Evolutionary conservation across 2,329 filamentous ascomycete genomes (phyloP).

Genomic region (Ramichloridium luteum): DNA sequence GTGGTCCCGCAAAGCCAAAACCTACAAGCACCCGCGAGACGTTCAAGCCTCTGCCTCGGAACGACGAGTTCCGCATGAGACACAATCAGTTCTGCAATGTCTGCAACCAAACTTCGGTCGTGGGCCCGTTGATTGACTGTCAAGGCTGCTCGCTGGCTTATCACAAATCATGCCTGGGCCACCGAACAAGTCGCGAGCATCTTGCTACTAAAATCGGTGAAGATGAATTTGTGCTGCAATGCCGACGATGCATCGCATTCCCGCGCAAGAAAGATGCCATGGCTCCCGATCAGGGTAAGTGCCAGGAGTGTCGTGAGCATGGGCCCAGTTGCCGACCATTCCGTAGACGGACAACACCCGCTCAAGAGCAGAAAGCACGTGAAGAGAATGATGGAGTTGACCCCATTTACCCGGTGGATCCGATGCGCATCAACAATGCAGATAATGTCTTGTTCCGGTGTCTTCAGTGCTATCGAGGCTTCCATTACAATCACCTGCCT

Average conservation of each 20-base stretch:
- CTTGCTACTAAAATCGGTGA: conserved; percentile 72
- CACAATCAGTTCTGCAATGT: conserved; percentile 63
- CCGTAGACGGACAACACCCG: conserved; percentile 55
- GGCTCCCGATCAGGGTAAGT: conserved; percentile 59
- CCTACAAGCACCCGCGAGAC: conserved; percentile 54
- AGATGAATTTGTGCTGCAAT: conserved; percentile 76
- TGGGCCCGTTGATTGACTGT: conserved; percentile 67
- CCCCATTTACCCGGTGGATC: conserved; percentile 54
- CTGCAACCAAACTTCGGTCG: conserved; percentile 50
- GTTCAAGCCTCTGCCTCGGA: conserved; percentile 51
- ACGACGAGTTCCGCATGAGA: conserved; percentile 54
- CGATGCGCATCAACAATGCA: conserved; percentile 58
- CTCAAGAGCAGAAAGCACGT: conserved; percentile 73
- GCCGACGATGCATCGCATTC: conserved; percentile 65
- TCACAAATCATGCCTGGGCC: conserved; percentile 72
- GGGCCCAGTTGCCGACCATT: conserved; percentile 66
- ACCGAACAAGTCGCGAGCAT: conserved; percentile 65
- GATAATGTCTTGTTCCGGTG: conserved; percentile 77
- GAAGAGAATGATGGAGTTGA: conserved; percentile 69
- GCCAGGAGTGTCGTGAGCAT: conserved; percentile 54
- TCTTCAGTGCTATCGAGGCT: conserved; percentile 59
- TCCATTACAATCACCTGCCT: conserved; percentile 75
- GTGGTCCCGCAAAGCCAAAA: conserved; percentile 36
- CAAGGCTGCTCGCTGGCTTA: conserved; percentile 81
- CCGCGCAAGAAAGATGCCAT: conserved; percentile 54